Conservation (phyloP, 495 filamentous ascomycete genomes). For the Annulohypoxylon moriforme region DNA sequence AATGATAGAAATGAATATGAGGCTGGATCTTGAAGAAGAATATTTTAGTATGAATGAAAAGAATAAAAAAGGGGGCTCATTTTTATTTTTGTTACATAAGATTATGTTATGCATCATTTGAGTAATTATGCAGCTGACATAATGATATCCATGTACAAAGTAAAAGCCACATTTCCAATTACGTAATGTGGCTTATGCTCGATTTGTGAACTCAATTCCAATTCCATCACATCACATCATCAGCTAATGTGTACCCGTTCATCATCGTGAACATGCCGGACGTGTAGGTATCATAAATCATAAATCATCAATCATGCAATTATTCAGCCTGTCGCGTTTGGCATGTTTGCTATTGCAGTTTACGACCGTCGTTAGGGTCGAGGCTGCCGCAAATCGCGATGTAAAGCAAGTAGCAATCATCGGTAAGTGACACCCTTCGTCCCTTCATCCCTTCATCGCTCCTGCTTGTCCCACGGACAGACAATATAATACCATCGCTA, state of each 20-base stretch:
- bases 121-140: not conserved
- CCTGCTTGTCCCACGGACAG: not conserved
- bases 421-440: constrained; percentile 45
- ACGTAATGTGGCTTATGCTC: constrained; percentile 16
- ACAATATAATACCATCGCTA: not conserved
- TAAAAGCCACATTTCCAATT: not conserved
- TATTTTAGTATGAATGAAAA: no score
- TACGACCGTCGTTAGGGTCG: not conserved
- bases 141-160: not conserved
- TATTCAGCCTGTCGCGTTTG: constrained; percentile 2
- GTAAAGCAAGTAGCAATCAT: constrained; percentile 59
- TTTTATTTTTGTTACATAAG: no score
- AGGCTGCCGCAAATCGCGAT: not conserved
- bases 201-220: constrained; percentile 8
- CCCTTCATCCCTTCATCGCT: not conserved
- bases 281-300: not conserved
- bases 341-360: constrained; percentile 6
- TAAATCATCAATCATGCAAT: constrained; percentile 19
- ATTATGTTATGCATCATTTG: not conserved
- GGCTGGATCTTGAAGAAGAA: no score
- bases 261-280: constrained; percentile 25
- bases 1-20: no score
- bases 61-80: no score
- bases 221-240: not conserved
- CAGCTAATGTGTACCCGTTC: constrained; percentile 6